Evolutionary conservation across 768 basidiomycete genomes (phyloP).

Genomic region (Pulveroboletus sp.): DNA sequence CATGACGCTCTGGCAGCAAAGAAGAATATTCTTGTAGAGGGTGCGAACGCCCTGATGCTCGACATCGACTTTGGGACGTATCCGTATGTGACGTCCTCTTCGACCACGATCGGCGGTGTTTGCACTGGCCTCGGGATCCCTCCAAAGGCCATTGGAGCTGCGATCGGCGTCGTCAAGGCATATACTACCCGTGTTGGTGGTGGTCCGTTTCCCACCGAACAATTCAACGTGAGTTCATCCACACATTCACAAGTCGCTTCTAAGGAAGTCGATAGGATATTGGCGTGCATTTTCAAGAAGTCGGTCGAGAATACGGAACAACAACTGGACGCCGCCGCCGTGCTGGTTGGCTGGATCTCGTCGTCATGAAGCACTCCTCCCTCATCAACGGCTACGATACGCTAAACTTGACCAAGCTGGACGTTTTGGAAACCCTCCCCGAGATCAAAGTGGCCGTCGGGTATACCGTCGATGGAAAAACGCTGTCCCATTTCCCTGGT

Average conservation of each 20-base stretch:
- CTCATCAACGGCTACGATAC: conserved; percentile 94
- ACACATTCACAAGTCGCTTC: neutral
- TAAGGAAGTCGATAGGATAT: conserved; percentile 46
- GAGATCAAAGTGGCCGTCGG: conserved; percentile 87
- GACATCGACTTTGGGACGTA: conserved; percentile 98
- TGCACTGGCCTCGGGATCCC: conserved; percentile 98
- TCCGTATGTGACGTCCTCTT: conserved; percentile 93
- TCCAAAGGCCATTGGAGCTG: conserved; percentile 78
- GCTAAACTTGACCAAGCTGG: conserved; percentile 94
- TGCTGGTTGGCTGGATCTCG: conserved; percentile 96
- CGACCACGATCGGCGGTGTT: conserved; percentile 91
- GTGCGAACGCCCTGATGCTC: conserved; percentile 97
- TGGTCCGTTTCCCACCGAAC: conserved; percentile 96
- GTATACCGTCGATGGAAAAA: conserved; percentile 73
- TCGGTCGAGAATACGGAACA: conserved; percentile 86
- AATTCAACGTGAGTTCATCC: conserved; percentile 64
- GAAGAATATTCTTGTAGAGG: conserved; percentile 89
- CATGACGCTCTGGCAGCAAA: conserved; percentile 71
- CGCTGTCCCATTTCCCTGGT: conserved; percentile 87
- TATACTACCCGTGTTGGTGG: conserved; percentile 99
- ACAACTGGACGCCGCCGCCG: conserved; percentile 94
- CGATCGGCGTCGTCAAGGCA: conserved; percentile 94
- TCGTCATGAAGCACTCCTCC: conserved; percentile 88
- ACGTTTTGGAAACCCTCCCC: conserved; percentile 76
- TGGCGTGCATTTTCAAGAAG: conserved; percentile 87